These are phyloP conservation scores for Phytophthora tentaculata DNA, from an alignment of 352 stramenopile species.

Conservation along the genomic window DNA sequence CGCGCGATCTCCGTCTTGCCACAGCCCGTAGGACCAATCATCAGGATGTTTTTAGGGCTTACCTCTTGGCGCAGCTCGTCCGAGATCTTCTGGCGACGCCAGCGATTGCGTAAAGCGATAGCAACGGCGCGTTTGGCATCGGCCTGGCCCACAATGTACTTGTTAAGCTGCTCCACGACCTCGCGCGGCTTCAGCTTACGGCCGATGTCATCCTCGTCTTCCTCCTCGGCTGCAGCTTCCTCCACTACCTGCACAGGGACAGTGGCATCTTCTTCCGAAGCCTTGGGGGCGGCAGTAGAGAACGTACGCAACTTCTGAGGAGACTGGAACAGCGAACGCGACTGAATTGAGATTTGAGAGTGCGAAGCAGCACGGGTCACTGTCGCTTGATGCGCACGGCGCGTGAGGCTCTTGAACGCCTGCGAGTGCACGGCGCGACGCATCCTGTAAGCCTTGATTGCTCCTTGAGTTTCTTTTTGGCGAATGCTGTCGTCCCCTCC, in stretches of 20 bases:
- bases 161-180: conserved; percentile 96
- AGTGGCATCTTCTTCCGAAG: conserved; percentile 36
- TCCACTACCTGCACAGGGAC: conserved; percentile 36
- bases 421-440: conserved; percentile 51
- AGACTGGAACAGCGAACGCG: conserved; percentile 19
- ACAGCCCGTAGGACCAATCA: conserved; percentile 99
- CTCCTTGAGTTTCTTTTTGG: conserved; percentile 11
- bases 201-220: conserved; percentile 67
- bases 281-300: conserved; percentile 44
- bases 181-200: conserved; percentile 92
- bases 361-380: not conserved
- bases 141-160: conserved; percentile 97
- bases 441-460: conserved; percentile 33
- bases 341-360: conserved; percentile 11
- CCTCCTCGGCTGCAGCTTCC: conserved; percentile 33
- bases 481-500: conserved; percentile 29
- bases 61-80: conserved; percentile 92
- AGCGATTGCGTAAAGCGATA: conserved; percentile 98
- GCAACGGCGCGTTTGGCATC: conserved; percentile 98
- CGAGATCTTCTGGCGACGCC: conserved; percentile 95
- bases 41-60: conserved; percentile 99
- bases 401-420: conserved; percentile 51
- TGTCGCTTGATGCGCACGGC: conserved; percentile 16
- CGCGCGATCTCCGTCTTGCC: conserved; percentile 99
- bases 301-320: conserved; percentile 24